Evolutionary conservation across 495 filamentous ascomycete genomes (phyloP).

Genomic region (Xylaria telfairii): DNA sequence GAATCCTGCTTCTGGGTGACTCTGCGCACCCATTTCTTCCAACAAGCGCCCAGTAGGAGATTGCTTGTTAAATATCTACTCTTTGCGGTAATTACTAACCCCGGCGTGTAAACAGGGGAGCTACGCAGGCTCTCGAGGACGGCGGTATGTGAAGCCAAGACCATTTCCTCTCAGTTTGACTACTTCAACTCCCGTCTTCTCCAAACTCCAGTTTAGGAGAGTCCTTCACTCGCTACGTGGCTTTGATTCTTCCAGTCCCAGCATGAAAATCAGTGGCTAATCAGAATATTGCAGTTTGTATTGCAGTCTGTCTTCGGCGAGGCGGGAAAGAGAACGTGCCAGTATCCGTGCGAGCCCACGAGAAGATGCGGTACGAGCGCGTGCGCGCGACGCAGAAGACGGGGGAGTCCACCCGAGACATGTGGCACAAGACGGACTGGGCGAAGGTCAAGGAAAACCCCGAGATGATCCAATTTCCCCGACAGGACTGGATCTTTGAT

Average conservation of each 20-base stretch:
- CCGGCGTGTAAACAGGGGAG: too few relatives aligned
- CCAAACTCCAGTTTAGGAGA: neutral
- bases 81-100: too few relatives aligned
- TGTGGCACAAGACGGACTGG: slow-evolving; percentile 66
- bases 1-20: slow-evolving; percentile 65
- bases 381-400: slow-evolving; percentile 58
- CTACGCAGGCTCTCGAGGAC: slow-evolving; percentile 71
- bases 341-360: slow-evolving; percentile 53
- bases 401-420: slow-evolving; percentile 58
- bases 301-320: slow-evolving; percentile 62
- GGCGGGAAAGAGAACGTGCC: slow-evolving; percentile 60
- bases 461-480: slow-evolving; percentile 58
- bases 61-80: too few relatives aligned
- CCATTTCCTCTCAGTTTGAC: neutral
- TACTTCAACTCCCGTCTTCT: neutral
- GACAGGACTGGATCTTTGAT: slow-evolving; percentile 64
- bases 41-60: slow-evolving; percentile 65
- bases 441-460: slow-evolving; percentile 57
- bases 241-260: neutral
- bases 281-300: slow-evolving; percentile 45
- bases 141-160: slow-evolving; percentile 29
- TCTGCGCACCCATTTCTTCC: slow-evolving; percentile 70
- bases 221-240: neutral
- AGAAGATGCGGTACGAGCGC: slow-evolving; percentile 58
- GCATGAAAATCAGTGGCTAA: neutral